Evolutionary conservation across 495 filamentous ascomycete species (phyloP).

Genomic region (Platismatia glauca): DNA sequence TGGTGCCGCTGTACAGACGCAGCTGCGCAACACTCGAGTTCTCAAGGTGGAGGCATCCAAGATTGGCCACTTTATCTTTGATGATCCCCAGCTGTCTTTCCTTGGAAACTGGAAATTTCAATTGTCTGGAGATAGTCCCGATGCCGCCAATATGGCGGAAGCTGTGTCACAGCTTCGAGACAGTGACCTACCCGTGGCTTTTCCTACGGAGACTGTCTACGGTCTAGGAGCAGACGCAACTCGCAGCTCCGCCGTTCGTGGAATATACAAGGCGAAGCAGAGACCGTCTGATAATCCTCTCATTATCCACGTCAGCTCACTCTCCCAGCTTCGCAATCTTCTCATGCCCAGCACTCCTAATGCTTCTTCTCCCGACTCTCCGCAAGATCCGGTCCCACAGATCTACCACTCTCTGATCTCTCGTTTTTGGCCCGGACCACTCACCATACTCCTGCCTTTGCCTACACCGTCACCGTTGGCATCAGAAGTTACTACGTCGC

Average conservation of each 20-base stretch:
- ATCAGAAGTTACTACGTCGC: conserved; percentile 75
- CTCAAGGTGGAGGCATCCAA: conserved; percentile 17
- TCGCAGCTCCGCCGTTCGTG: conserved; percentile 68
- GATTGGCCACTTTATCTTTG: conserved; percentile 22
- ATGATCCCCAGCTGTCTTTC: conserved; percentile 16
- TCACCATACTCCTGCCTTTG: conserved; percentile 84
- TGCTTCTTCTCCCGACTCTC: conserved; percentile 9
- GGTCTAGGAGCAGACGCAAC: conserved; percentile 93
- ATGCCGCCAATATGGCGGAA: conserved; percentile 20
- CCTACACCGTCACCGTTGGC: conserved; percentile 61
- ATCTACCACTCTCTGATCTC: conserved; percentile 77
- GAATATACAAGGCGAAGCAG: conserved; percentile 85
- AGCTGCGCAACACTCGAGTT: conserved; percentile 12
- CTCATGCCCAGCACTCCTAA: conserved; percentile 33
- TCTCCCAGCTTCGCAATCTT: conserved; percentile 65
- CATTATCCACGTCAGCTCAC: conserved; percentile 81
- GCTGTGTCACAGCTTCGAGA: conserved; percentile 38
- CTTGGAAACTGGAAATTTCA: conserved; percentile 22
- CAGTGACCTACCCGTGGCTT: conserved; percentile 71
- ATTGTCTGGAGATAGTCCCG: conserved; percentile 11
- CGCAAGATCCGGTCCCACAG: conserved; percentile 51
- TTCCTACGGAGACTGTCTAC: conserved; percentile 98
- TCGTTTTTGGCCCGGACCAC: conserved; percentile 86
- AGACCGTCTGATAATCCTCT: conserved; percentile 89
- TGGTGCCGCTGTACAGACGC: not conserved